These are phyloP conservation scores for Aspergillus udagawae DNA, from an alignment of 2,329 filamentous ascomycete genomes.

Conservation along the genomic window DNA sequence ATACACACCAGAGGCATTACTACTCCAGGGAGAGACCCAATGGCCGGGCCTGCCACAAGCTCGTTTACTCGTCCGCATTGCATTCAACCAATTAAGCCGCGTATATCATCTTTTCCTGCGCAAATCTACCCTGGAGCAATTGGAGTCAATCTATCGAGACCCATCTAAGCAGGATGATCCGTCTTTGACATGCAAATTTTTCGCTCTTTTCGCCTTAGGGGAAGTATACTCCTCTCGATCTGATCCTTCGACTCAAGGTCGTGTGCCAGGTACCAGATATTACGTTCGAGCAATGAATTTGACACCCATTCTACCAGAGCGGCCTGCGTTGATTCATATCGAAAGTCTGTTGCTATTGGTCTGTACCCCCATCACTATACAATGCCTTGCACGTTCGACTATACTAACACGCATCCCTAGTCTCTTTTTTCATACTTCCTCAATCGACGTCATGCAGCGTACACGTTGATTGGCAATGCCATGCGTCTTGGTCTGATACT, in stretches of 20 bases:
- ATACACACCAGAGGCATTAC: conserved; percentile 20
- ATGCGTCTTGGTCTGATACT: conserved; percentile 38
- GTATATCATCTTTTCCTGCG: conserved; percentile 28
- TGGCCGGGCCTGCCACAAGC: conserved; percentile 28
- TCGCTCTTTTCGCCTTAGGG: conserved; percentile 39
- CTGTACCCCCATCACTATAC: not conserved
- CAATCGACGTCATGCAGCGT: conserved; percentile 25
- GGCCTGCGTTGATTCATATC: conserved; percentile 39
- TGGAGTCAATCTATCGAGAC: conserved; percentile 27
- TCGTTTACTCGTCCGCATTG: conserved; percentile 26
- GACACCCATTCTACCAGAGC: conserved; percentile 37
- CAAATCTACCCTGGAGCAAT: conserved; percentile 32
- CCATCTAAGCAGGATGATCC: conserved; percentile 19
- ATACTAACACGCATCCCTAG: conserved; percentile 7
- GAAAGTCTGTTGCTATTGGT: conserved; percentile 38
- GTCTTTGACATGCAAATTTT: conserved; percentile 38
- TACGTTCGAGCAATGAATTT: conserved; percentile 35
- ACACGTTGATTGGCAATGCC: conserved; percentile 29
- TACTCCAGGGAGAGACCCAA: conserved; percentile 12
- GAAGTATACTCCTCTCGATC: conserved; percentile 38
- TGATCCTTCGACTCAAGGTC: conserved; percentile 10
- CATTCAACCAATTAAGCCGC: conserved; percentile 26
- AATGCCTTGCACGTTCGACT: not conserved
- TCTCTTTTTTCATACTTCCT: conserved; percentile 24
- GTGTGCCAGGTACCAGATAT: conserved; percentile 38